Evolutionary conservation across 305 asterid species (phyloP), one percentile per base, ranked within the genome.

Genomic region (Withania somnifera): DNA sequence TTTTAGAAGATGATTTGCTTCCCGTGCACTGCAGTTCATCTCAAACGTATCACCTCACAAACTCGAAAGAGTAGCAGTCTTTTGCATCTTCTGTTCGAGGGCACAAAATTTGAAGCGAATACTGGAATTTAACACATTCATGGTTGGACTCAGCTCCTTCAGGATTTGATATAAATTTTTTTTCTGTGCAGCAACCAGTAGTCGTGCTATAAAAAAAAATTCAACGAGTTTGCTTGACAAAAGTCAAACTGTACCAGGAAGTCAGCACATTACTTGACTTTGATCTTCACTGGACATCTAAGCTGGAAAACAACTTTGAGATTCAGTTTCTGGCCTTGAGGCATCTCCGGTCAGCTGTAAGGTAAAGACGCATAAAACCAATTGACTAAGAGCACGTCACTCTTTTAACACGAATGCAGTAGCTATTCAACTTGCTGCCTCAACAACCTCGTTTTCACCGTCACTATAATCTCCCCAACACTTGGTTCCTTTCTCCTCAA

Each of bases 381-480:
- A 88, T 88, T 82, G 53, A 64, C 52, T 52, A 19, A 79, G 69
- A 40, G 14, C 9, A 47, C 60, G 40, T 26, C 79, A 47, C 36
- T 26, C 61, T 73, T 26, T 73, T 47, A 76, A 28, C 61, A 50
- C n/a, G 40, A 73, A 73, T 14, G 47, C 17, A 51, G 45, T 51
- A 76, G 19, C 30, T 60, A n/a, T 81, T 89, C 87, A 88, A 83
- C 84, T 78, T 77, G 85, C 52, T 61, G 83, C 88, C 81, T 88
- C 87, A 53, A 82, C 87, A 22, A 82, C 86, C 82, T 92, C 93
- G 54, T 85, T 86, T 89, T 91, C 93, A 50, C 91, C 87, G 53
- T 90, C 95, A 79, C 91, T 87, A 52, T 82, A 86, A 84, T 88
- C 93, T 88, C 95, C 94, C 90, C 93, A 88, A 69, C 85, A 77